These are phyloP conservation scores for Cladosporium sp. DNA, from an alignment of 2,329 filamentous ascomycete genomes.

Conservation along the genomic window DNA sequence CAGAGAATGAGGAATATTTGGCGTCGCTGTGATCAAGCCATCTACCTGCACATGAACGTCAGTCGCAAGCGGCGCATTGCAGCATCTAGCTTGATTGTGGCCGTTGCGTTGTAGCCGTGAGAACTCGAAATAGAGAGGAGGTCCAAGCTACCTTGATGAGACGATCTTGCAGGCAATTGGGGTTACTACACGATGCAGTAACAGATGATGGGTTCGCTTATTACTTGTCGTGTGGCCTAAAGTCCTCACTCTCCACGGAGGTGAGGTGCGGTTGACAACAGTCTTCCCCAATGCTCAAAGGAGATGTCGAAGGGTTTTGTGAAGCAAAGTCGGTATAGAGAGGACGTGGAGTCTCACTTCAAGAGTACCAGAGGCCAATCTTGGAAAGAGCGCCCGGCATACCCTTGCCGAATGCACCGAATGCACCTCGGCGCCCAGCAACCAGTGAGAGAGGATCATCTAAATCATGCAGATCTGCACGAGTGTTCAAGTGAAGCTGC, in stretches of 20 bases:
- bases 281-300: neutral
- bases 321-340: neutral
- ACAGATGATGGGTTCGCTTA: neutral
- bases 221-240: neutral
- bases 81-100: neutral
- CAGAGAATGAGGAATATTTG: neutral
- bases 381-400: neutral
- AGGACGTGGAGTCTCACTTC: neutral
- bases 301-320: neutral
- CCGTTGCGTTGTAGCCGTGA: neutral
- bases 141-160: neutral
- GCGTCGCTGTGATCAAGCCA: neutral
- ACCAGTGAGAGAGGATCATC: neutral
- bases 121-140: neutral
- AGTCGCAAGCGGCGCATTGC: neutral
- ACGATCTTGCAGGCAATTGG: neutral
- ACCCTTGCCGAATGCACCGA: neutral
- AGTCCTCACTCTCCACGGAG: neutral
- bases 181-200: neutral
- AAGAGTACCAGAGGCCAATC: neutral
- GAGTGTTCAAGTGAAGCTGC: neutral
- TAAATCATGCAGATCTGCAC: neutral
- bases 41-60: neutral
- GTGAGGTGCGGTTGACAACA: neutral
- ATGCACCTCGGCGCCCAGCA: constrained; percentile 10